phyloP scores from a whole-genome alignment of 345 rosid species.

The Gynandropsis gynandra region DNA sequence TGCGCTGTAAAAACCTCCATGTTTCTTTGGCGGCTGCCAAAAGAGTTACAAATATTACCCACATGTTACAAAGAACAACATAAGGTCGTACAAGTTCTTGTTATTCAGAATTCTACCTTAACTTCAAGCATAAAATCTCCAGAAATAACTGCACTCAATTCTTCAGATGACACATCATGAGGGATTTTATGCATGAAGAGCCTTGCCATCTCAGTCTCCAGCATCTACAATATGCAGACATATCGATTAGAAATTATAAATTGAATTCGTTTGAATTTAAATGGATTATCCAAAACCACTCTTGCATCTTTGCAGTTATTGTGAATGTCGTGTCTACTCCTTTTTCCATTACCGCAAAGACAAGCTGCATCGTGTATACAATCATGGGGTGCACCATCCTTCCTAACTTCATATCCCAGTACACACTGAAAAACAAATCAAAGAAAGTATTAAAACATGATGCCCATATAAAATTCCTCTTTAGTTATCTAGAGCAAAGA shows the following conservation, averaged over 20 bases:
- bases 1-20: slow-evolving; percentile 43
- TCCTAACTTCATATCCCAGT: too few relatives aligned
- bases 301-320: neutral
- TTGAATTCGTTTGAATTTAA: too few relatives aligned
- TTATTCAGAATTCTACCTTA: slow-evolving; percentile 55
- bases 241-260: slow-evolving; percentile 5
- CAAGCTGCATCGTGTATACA: slow-evolving; percentile 89
- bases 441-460: too few relatives aligned
- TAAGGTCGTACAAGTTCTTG: neutral
- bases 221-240: slow-evolving; percentile 33
- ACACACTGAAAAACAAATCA: too few relatives aligned
- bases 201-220: slow-evolving; percentile 37
- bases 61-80: neutral
- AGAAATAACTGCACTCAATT: too few relatives aligned
- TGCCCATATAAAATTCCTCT: too few relatives aligned
- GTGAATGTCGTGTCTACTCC: slow-evolving; percentile 36
- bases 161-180: too few relatives aligned
- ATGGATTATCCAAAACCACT: too few relatives aligned
- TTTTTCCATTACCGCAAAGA: slow-evolving; percentile 55
- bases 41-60: neutral
- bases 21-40: slow-evolving; percentile 46
- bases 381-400: too few relatives aligned
- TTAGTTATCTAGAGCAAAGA: too few relatives aligned
- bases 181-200: too few relatives aligned
- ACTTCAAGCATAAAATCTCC: too few relatives aligned